Conservation (phyloP, 768 basidiomycete species). For the Leccinum variicolor region DNA sequence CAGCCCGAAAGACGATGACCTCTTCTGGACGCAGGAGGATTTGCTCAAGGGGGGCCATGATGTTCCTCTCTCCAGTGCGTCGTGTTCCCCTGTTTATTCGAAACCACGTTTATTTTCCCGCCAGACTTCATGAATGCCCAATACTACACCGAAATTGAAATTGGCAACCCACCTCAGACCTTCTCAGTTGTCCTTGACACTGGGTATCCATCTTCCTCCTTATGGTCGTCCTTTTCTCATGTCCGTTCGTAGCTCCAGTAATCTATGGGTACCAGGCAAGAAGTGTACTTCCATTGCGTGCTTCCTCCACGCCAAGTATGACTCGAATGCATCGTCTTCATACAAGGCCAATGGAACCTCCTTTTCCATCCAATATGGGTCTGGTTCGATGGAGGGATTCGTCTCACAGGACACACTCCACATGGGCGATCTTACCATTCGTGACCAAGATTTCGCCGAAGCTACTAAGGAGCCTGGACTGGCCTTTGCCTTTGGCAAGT, state of each 20-base stretch:
- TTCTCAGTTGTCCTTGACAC: conserved; percentile 97
- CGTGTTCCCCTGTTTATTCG: background rate
- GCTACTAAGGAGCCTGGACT: conserved; percentile 95
- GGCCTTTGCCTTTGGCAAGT: conserved; percentile 96
- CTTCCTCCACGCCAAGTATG: conserved; percentile 93
- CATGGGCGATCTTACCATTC: conserved; percentile 82
- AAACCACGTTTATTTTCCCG: background rate
- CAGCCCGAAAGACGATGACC: conserved; percentile 48
- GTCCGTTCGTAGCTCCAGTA: conserved; percentile 61
- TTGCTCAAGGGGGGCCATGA: conserved; percentile 69
- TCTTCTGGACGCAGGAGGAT: conserved; percentile 81
- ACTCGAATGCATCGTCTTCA: conserved; percentile 71
- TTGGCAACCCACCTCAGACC: conserved; percentile 82
- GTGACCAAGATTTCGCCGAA: conserved; percentile 86
- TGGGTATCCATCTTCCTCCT: conserved; percentile 43
- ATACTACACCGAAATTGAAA: conserved; percentile 83
- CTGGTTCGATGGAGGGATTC: conserved; percentile 95
- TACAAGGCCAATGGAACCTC: conserved; percentile 87
- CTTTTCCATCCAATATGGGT: conserved; percentile 92
- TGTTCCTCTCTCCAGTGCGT: conserved; percentile 77
- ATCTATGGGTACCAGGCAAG: conserved; percentile 89
- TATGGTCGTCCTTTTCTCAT: conserved; percentile 20
- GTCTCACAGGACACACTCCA: conserved; percentile 78
- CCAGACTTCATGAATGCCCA: conserved; percentile 98
- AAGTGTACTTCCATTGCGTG: conserved; percentile 86